These are phyloP conservation scores for Thymus mandschuricus DNA, from an alignment of 257 asterid genomes.

Conservation along the genomic window DNA sequence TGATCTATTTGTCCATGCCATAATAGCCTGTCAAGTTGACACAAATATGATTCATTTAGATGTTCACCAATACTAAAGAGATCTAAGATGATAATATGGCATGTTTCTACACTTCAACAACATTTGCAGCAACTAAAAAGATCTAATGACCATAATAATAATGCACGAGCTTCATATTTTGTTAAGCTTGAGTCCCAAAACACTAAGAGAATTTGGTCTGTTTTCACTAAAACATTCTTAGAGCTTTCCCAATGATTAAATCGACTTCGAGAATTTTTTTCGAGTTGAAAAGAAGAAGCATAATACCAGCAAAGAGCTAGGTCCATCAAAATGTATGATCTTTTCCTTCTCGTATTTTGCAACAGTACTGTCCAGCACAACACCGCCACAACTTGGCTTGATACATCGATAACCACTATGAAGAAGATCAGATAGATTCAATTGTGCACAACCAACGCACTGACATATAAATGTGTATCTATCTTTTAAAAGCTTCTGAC, in stretches of 20 bases:
- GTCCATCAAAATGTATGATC: slow-evolving; percentile 38
- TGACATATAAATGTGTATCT: slow-evolving; percentile 78
- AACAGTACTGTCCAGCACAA: slow-evolving; percentile 57
- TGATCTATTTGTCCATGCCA: slow-evolving; percentile 8
- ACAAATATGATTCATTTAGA: slow-evolving; percentile 16
- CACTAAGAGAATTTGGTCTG: not conserved
- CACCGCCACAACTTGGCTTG: slow-evolving; percentile 68
- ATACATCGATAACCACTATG: slow-evolving; percentile 67
- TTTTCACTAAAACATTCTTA: slow-evolving; percentile 6
- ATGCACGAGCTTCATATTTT: not conserved
- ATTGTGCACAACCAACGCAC: slow-evolving; percentile 74
- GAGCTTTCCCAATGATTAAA: slow-evolving; percentile 4
- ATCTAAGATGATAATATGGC: not conserved
- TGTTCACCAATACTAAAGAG: slow-evolving; percentile 11
- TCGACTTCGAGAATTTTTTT: slow-evolving; percentile 18
- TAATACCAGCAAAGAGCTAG: slow-evolving; percentile 53
- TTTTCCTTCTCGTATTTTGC: slow-evolving; percentile 62
- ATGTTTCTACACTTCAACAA: not conserved
- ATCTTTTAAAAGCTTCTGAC: slow-evolving; percentile 64
- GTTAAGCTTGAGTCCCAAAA: slow-evolving; percentile 15
- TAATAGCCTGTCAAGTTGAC: slow-evolving; percentile 12
- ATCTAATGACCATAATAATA: not conserved
- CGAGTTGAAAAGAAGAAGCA: slow-evolving; percentile 21
- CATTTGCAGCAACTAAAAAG: slow-evolving; percentile 14
- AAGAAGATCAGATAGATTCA: slow-evolving; percentile 76